Evolutionary conservation across 306 rosid species (phyloP).

Genomic region (Macrotyloma uniflorum): DNA sequence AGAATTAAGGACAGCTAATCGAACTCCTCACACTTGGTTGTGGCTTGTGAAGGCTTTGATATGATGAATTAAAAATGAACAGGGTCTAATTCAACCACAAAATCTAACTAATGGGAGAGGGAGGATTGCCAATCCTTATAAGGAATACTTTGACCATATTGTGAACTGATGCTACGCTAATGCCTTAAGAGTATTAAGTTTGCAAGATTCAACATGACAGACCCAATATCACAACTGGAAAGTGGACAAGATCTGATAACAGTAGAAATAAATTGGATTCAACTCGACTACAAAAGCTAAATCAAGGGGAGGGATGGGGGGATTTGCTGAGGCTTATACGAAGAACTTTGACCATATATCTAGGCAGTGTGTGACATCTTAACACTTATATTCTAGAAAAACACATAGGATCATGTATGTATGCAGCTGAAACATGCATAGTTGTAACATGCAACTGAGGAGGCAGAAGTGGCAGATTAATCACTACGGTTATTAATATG

Average conservation of each 20-base stretch:
- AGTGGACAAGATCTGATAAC: not conserved
- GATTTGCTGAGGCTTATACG: not conserved
- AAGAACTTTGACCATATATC: not conserved
- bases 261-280: not conserved
- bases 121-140: not conserved
- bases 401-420: not conserved
- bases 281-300: not conserved
- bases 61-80: not conserved
- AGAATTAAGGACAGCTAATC: too few species aligned
- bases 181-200: too few species aligned
- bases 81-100: not conserved
- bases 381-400: not conserved
- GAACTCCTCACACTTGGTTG: not conserved
- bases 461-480: not conserved
- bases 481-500: not conserved
- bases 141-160: not conserved
- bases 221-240: not conserved
- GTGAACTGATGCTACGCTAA: too few species aligned
- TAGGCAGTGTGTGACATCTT: not conserved
- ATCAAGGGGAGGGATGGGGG: not conserved
- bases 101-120: not conserved
- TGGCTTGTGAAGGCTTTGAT: not conserved
- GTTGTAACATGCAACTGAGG: not conserved
- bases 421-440: not conserved
- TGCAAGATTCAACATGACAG: not conserved